A percentile compares a stretch with the other conserved stretches of the same genome.
phyloP scores from a whole-genome alignment of 2,329 filamentous ascomycete genomes.

The Colletotrichum sp. region DNA sequence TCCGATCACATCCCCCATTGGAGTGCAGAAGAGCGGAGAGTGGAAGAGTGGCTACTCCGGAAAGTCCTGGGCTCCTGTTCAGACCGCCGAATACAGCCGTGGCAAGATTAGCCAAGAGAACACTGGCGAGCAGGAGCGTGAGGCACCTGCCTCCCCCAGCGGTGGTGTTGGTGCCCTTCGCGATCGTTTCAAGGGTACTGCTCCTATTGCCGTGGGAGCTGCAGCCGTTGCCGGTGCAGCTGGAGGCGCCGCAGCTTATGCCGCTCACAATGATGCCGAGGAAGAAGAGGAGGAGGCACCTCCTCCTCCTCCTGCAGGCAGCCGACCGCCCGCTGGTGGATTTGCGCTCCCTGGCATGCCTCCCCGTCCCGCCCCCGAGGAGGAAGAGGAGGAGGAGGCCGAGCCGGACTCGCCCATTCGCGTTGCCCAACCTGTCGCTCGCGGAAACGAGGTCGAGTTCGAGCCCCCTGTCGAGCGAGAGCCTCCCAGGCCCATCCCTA shows the following conservation, averaged over 20 bases:
- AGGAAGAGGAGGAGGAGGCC: conserved; percentile 63
- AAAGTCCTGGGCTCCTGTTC: conserved; percentile 88
- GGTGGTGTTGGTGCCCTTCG: conserved; percentile 77
- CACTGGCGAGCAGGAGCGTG: conserved; percentile 59
- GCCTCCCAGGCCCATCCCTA: conserved; percentile 65
- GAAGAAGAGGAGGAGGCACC: conserved; percentile 52
- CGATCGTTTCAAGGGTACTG: conserved; percentile 82
- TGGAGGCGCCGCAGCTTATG: conserved; percentile 40
- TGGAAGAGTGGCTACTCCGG: conserved; percentile 94
- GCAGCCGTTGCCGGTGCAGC: conserved; percentile 45
- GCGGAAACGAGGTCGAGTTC: conserved; percentile 59
- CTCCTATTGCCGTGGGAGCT: conserved; percentile 65
- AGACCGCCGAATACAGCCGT: conserved; percentile 74
- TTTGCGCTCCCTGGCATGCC: conserved; percentile 82
- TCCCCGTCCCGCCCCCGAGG: conserved; percentile 59
- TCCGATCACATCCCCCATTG: conserved; percentile 57
- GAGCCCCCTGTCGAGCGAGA: conserved; percentile 57
- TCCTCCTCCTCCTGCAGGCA: conserved; percentile 56
- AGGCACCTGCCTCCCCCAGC: conserved; percentile 58
- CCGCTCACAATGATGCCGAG: conserved; percentile 27
- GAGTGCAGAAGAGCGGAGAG: conserved; percentile 76
- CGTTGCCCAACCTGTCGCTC: conserved; percentile 83
- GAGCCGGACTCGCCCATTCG: conserved; percentile 79
- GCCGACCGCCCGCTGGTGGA: conserved; percentile 66
- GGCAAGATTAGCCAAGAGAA: conserved; percentile 62